Conservation (phyloP, 176 grass and related monocot species). For the Panicum miliaceum region DNA sequence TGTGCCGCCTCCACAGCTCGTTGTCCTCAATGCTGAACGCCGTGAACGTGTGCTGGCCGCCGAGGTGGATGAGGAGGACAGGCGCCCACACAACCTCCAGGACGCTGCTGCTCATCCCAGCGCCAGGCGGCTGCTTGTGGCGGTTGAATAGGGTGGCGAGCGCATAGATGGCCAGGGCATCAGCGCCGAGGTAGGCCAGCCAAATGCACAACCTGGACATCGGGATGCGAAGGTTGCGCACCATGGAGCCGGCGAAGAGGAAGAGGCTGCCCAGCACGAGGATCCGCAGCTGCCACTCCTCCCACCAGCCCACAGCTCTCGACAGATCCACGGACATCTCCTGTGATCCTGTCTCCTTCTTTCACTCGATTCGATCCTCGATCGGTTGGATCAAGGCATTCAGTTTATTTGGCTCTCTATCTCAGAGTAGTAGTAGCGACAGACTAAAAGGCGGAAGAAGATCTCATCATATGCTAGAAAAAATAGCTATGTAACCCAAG, state of each 20-base stretch:
- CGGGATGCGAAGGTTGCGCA: neutral
- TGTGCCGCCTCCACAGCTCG: neutral
- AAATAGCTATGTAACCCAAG: too few relatives aligned
- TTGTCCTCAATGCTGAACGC: conserved; percentile 14
- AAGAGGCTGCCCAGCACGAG: neutral
- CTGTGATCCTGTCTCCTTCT: too few relatives aligned
- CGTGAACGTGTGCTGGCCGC: neutral
- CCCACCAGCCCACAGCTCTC: neutral
- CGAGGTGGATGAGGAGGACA: neutral
- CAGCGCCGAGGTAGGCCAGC: neutral
- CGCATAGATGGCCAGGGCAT: neutral
- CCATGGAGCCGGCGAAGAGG: neutral
- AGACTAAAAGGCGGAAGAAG: too few relatives aligned
- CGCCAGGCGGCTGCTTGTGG: too few relatives aligned
- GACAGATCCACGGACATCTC: too few relatives aligned
- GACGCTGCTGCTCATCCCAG: too few relatives aligned
- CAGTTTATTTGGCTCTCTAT: too few relatives aligned
- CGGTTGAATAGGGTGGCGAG: neutral
- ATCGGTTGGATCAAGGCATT: too few relatives aligned
- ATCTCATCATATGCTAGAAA: too few relatives aligned
- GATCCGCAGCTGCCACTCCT: neutral
- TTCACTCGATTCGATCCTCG: too few relatives aligned
- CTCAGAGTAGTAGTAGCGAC: too few relatives aligned
- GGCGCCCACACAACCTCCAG: neutral
- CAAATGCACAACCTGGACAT: neutral